A percentile compares a stretch with the other conserved stretches of the same genome.
These are phyloP conservation scores for Leucosporidium scottii DNA, from an alignment of 768 basidiomycete species.

Conservation along the genomic window DNA sequence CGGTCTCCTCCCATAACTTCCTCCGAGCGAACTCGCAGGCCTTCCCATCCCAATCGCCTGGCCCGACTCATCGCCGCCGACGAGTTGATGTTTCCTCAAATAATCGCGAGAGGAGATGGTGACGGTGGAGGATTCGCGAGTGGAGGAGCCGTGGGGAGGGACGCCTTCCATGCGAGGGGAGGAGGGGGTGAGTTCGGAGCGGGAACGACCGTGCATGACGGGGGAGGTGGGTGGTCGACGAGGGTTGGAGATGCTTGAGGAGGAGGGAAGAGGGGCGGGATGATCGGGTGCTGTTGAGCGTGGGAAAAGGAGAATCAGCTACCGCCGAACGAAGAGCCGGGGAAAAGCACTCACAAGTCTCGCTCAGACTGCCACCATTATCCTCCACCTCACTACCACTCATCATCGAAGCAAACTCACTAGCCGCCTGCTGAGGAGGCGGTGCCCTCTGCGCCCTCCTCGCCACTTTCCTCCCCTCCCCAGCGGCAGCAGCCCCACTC, in stretches of 20 bases:
- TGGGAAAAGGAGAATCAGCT: no score
- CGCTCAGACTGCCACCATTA: no score
- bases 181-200: constrained; percentile 22
- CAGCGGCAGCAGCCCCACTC: no score
- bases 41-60: not conserved
- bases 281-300: constrained; percentile 6
- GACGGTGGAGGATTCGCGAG: not conserved
- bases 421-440: no score
- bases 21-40: not conserved
- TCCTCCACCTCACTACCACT: no score
- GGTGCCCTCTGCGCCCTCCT: no score
- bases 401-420: no score
- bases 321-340: no score
- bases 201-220: constrained; percentile 18
- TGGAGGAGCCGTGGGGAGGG: constrained; percentile 3
- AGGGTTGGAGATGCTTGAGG: not conserved
- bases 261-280: not conserved
- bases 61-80: not conserved
- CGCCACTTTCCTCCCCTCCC: no score
- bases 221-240: constrained; percentile 14
- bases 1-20: not conserved
- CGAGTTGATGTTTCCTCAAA: no score
- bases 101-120: not conserved
- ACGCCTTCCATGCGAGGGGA: constrained; percentile 22
- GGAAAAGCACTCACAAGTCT: no score